Evolutionary conservation across 1,284 basidiomycete species (phyloP).

Genomic region (Porogramme epimiltina): DNA sequence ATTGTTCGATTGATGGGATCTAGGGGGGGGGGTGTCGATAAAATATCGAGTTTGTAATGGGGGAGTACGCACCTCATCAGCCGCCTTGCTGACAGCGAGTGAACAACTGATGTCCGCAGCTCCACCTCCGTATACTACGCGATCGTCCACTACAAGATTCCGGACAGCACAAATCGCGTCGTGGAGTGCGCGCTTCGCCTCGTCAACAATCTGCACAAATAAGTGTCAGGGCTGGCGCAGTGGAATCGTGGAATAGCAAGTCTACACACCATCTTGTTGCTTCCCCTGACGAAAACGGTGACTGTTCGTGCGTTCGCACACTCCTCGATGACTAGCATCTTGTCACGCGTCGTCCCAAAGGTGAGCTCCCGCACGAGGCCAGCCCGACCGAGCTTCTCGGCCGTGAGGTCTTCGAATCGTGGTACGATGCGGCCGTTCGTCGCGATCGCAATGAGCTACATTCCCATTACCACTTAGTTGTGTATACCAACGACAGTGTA

Average conservation of each 20-base stretch:
- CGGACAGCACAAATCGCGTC: conserved; percentile 98
- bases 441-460: conserved; percentile 93
- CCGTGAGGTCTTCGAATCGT: conserved; percentile 92
- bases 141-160: conserved; percentile 93
- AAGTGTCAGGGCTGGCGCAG: background rate
- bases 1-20: conserved; percentile 98
- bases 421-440: conserved; percentile 98
- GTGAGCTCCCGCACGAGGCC: conserved; percentile 93
- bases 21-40: conserved; percentile 29
- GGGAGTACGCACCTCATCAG: conserved; percentile 75
- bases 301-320: conserved; percentile 97
- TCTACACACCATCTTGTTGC: conserved; percentile 92
- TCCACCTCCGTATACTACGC: conserved; percentile 97
- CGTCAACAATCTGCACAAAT: conserved; percentile 87
- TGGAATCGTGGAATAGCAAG: conserved; percentile 1
- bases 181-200: conserved; percentile 96
- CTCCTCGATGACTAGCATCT: conserved; percentile 99
- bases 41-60: too few relatives aligned
- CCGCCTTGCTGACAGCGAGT: conserved; percentile 90
- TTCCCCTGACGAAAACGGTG: conserved; percentile 95
- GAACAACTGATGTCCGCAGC: conserved; percentile 97
- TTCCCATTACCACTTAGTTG: background rate
- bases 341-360: conserved; percentile 97
- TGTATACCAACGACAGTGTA: background rate
- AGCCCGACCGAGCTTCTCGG: conserved; percentile 91